A percentile compares a stretch with the other conserved stretches of the same genome.
Conservation (phyloP, 2,329 filamentous ascomycete genomes). For the Fusarium coicis region DNA sequence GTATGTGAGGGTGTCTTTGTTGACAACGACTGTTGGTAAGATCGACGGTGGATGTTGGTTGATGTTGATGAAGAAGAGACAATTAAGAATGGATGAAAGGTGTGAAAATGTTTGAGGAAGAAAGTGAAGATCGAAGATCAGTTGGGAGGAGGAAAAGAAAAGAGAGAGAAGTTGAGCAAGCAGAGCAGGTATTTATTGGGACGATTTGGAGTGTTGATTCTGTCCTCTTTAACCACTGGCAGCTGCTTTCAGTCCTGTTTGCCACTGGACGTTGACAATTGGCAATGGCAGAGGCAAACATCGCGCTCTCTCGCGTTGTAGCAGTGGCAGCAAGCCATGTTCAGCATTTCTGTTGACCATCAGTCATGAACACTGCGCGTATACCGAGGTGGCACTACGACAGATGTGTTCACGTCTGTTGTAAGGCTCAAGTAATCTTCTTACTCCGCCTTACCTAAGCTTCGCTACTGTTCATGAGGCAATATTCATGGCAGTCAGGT, state of each 20-base stretch:
- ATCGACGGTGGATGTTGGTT: too few relatives aligned
- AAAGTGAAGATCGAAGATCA: neutral
- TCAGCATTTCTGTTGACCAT: too few relatives aligned
- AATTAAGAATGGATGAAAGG: neutral
- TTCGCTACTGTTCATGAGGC: neutral
- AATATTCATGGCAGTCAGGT: too few relatives aligned
- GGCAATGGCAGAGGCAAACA: neutral
- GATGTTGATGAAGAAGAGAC: neutral
- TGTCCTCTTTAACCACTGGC: neutral
- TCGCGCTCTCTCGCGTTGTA: fast-evolving
- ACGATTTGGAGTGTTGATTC: too few relatives aligned
- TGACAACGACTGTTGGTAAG: too few relatives aligned
- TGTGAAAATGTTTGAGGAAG: neutral
- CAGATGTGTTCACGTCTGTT: neutral
- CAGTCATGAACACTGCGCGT: neutral
- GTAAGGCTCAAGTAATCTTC: neutral
- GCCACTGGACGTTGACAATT: neutral
- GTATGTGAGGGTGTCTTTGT: neutral
- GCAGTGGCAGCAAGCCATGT: neutral
- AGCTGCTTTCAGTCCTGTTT: too few relatives aligned
- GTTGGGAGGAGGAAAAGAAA: neutral
- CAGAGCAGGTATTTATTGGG: neutral
- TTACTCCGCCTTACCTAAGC: fast-evolving
- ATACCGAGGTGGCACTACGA: neutral
- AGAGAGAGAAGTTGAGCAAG: fast-evolving